Evolutionary conservation across 1,284 basidiomycete genomes (phyloP), one percentile per base, ranked within the genome.

Genomic region (Sphaerobolus stellatus): DNA sequence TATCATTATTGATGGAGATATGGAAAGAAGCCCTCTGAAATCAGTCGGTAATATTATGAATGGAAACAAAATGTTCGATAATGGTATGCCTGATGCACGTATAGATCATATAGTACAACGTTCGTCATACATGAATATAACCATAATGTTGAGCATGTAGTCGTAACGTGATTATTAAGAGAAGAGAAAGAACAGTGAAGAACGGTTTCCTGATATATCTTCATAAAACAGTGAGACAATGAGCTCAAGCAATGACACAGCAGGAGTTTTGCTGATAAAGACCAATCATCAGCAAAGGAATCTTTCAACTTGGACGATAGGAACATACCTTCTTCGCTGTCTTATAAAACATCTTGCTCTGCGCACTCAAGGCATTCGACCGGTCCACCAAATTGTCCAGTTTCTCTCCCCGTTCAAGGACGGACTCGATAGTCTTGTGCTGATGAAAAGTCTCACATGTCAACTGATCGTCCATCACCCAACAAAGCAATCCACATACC

Each of bases 341-440:
- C 81, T 94, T 94, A 75, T 92, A 92, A 68, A 96, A 95, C 83
- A 90, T 89, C 82, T 98, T 98, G 75, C 85, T 92, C 75, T 95
- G 92, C 27, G 86, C 77, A 27, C 92, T 95, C 38, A 99, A 76
- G 5, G 90, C 90, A 60, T 93, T 92, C 44, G 94, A 98, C 50
- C 95, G 83, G 64, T 98, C 96, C 3, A 99, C 96, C 20, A 99
- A 79, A 71, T 95, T 94, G 72, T 99, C 96, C 46, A 99, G 81
- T 73, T 95, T 97, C 81, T 99, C 96, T 38, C 97, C 97, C 30
- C 97, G 84, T 71, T 97, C 88, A 33, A 99, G 80, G 2, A 99
- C 96, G 2, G 90, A 92, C 69, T 99, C 97, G 66, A 99, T 99
- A 14, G 97, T 99, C 81, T 99, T 98, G 81, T 99, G 97, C 92